A percentile compares a stretch with the other conserved stretches of the same genome.
Conservation (phyloP, 768 basidiomycete species). For the Leccinum subgranulosum region DNA sequence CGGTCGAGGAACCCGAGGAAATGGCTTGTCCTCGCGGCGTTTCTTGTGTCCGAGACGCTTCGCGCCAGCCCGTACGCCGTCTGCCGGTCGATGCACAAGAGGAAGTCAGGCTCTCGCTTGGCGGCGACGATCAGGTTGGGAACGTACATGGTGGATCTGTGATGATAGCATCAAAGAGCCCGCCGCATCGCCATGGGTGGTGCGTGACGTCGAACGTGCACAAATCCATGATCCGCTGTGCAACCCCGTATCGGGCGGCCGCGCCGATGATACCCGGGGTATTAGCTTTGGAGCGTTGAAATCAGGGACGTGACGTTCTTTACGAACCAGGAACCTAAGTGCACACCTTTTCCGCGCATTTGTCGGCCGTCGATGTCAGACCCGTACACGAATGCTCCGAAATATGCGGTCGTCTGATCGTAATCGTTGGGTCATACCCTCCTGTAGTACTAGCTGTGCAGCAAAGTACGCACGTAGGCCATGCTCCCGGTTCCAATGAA, state of each 20-base stretch:
- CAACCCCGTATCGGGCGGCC: slow-evolving; percentile 80
- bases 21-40: slow-evolving; percentile 26
- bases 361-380: slow-evolving; percentile 98
- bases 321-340: neutral
- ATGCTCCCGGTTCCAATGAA: slow-evolving; percentile 93
- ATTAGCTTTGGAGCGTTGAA: slow-evolving; percentile 25
- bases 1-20: slow-evolving; percentile 40
- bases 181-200: slow-evolving; percentile 86
- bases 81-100: slow-evolving; percentile 34
- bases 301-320: neutral
- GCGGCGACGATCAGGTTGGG: neutral
- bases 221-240: slow-evolving; percentile 72
- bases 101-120: neutral
- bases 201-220: slow-evolving; percentile 92
- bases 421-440: neutral
- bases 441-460: neutral
- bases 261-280: slow-evolving; percentile 75
- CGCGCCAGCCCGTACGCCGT: slow-evolving; percentile 89
- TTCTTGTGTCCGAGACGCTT: slow-evolving; percentile 75
- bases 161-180: slow-evolving; percentile 88
- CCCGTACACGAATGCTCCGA: slow-evolving; percentile 83
- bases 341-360: slow-evolving; percentile 86
- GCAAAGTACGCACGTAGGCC: slow-evolving; percentile 58
- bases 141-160: slow-evolving; percentile 90
- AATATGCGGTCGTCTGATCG: slow-evolving; percentile 75